Conservation (phyloP, 371 early-diverging fungal genomes). For the Catenaria anguillulae region DNA sequence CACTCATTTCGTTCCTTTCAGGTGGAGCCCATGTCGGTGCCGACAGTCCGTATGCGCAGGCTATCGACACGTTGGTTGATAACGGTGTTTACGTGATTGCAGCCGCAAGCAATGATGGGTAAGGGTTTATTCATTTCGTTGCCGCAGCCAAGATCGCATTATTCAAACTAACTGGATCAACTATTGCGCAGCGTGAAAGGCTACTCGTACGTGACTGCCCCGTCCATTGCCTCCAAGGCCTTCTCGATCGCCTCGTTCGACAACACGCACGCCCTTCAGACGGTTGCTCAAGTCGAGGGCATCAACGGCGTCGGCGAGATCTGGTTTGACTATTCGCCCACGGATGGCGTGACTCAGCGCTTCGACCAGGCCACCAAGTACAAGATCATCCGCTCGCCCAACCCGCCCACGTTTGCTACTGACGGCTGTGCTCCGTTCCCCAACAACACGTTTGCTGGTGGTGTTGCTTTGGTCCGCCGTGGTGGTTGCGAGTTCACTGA, state of each 20-base stretch:
- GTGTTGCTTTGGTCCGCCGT: slow-evolving; percentile 37
- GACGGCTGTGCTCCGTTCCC: slow-evolving; percentile 5
- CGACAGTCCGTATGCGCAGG: too few species aligned
- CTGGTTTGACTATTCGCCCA: neutral
- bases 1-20: too few species aligned
- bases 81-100: neutral
- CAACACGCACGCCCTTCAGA: slow-evolving; percentile 3
- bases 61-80: neutral
- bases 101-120: slow-evolving; percentile 13
- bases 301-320: too few species aligned
- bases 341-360: neutral
- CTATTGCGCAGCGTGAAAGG: too few species aligned
- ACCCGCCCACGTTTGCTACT: neutral
- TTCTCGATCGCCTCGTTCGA: slow-evolving; percentile 14
- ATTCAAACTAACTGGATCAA: too few species aligned
- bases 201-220: slow-evolving; percentile 4
- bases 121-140: too few species aligned
- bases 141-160: too few species aligned
- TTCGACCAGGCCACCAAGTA: neutral
- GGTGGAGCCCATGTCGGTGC: too few species aligned
- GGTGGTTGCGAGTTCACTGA: slow-evolving; percentile 30
- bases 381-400: neutral
- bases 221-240: slow-evolving; percentile 8
- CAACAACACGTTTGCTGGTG: slow-evolving; percentile 23
- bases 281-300: neutral